These are phyloP conservation scores for Irpex sp. DNA, from an alignment of 1,284 basidiomycete species.

Conservation along the genomic window DNA sequence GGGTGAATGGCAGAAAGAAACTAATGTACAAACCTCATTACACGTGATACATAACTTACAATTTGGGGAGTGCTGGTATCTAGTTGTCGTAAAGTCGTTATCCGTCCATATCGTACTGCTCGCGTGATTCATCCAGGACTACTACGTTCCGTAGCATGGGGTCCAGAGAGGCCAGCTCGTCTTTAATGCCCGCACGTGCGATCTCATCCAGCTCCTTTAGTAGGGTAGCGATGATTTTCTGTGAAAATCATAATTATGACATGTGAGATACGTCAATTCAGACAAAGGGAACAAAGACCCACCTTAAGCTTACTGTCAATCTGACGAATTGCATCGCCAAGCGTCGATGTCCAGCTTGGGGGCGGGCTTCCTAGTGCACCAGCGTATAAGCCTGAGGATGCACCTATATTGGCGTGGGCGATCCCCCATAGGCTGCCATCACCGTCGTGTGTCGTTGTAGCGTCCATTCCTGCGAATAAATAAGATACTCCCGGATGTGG, in stretches of 20 bases:
- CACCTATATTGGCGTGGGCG: constrained; percentile 40
- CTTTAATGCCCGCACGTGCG: constrained; percentile 72
- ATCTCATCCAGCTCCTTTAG: constrained; percentile 80
- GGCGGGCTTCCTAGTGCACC: constrained; percentile 43
- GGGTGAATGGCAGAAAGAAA: not conserved
- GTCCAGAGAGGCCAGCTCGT: constrained; percentile 75
- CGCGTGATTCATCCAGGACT: constrained; percentile 17
- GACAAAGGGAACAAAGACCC: constrained; percentile 16
- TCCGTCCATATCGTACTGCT: constrained; percentile 52
- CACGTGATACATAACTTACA: not conserved
- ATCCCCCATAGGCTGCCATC: constrained; percentile 65
- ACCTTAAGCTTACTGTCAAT: constrained; percentile 82
- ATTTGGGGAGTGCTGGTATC: constrained; percentile 4
- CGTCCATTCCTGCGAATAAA: constrained; percentile 46
- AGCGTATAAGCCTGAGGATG: constrained; percentile 25
- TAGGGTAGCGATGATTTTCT: constrained; percentile 75
- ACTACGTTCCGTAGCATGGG: constrained; percentile 61
- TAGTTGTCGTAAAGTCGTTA: constrained; percentile 36
- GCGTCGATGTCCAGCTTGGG: constrained; percentile 50
- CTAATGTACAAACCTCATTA: constrained; percentile 3
- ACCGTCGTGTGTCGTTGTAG: constrained; percentile 30
- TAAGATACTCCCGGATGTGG: constrained; percentile 80
- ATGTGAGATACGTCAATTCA: not conserved
- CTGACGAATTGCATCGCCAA: constrained; percentile 73
- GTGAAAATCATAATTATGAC: constrained; percentile 8